Conservation (phyloP, 1,284 basidiomycete genomes). For the Cystobasidium sp. region DNA sequence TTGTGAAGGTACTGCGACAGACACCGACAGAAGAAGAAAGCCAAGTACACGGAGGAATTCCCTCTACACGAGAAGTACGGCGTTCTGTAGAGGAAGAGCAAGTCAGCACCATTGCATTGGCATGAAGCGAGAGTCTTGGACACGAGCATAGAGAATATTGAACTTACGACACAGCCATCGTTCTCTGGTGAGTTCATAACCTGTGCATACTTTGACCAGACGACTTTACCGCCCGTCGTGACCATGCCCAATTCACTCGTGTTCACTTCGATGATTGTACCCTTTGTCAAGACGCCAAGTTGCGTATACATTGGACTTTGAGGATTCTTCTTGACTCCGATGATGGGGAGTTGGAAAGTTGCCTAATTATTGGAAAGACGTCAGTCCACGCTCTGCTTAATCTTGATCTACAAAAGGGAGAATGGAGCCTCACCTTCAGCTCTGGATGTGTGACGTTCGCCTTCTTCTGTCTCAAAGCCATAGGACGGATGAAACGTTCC, state of each 20-base stretch:
- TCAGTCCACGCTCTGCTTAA: background rate
- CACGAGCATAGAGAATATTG: background rate
- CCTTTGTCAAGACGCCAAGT: constrained; percentile 96
- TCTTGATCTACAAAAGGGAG: background rate
- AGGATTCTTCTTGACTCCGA: constrained; percentile 99
- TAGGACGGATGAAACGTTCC: constrained; percentile 96
- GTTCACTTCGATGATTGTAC: constrained; percentile 98
- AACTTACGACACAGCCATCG: constrained; percentile 76
- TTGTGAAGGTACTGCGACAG: background rate
- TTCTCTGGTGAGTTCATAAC: constrained; percentile 64
- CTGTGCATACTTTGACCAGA: constrained; percentile 82
- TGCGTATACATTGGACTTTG: constrained; percentile 85
- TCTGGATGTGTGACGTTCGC: constrained; percentile 92
- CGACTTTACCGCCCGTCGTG: constrained; percentile 93
- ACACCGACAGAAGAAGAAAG: background rate
- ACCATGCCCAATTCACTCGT: constrained; percentile 94
- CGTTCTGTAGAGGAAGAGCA: constrained; percentile 17
- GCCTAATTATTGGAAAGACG: constrained; percentile 78
- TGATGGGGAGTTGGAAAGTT: constrained; percentile 97
- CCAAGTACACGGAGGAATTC: background rate
- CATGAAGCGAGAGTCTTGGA: background rate
- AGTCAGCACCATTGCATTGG: background rate
- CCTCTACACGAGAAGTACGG: constrained; percentile 40
- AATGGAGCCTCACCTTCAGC: constrained; percentile 14
- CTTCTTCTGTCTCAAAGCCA: constrained; percentile 96